Conservation (phyloP, 345 rosid genomes). For the Brassica nigra region DNA sequence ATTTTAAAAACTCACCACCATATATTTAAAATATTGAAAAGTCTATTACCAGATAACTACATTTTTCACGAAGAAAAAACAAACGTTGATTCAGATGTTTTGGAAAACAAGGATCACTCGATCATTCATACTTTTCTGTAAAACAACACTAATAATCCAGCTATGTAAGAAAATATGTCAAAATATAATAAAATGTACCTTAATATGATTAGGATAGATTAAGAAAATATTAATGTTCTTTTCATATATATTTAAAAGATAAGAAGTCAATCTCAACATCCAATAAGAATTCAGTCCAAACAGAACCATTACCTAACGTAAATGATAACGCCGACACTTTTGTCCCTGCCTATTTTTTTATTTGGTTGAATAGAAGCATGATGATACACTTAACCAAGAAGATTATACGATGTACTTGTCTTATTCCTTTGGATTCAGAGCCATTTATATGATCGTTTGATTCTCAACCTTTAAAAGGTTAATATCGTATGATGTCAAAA, state of each 20-base stretch:
- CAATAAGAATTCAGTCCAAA: background rate
- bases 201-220: background rate
- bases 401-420: constrained; percentile 11
- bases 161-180: background rate
- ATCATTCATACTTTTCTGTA: too few species aligned
- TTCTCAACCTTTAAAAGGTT: constrained; percentile 18
- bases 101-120: too few species aligned
- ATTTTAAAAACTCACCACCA: too few species aligned
- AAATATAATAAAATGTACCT: background rate
- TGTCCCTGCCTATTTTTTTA: background rate
- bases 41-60: too few species aligned
- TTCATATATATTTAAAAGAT: background rate
- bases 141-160: background rate
- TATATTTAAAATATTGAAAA: too few species aligned
- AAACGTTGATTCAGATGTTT: too few species aligned
- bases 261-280: background rate
- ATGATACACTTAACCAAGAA: background rate
- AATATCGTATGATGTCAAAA: too few species aligned
- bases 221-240: background rate
- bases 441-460: constrained; percentile 9
- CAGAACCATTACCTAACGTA: background rate
- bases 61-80: too few species aligned
- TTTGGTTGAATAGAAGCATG: background rate
- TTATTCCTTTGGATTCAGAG: background rate
- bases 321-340: background rate